Base-by-base conservation (phyloP, 2,329 filamentous ascomycete species). In the Botrytis fabae region DNA sequence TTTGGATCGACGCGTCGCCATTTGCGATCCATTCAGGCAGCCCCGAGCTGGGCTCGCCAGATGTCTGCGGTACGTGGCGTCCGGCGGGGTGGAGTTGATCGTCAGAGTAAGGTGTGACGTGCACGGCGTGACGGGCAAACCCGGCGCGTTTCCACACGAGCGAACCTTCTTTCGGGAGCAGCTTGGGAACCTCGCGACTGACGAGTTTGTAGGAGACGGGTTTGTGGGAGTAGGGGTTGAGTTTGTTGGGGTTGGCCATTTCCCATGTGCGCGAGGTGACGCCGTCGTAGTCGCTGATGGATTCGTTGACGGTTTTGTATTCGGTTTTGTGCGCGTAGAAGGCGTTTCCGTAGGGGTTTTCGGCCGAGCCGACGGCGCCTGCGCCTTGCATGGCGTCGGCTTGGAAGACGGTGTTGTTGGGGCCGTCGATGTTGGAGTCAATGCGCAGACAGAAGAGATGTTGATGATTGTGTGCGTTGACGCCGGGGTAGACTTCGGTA, bases 401-500 rank as follows among this genome's bases (percentile, higher is more conserved):
- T 83, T 95, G 89, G 85, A 94, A 95, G 74, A 97, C 86, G 0
- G 94, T 95, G 82, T 98, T 98, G 75, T 91, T 87, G 1, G 91
- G 89, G 0, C 95, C 95, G 80, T 97, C 95, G 72, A 98, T 88
- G 80, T 95, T 96, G 46, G 94, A 89, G 81, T 98, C 93, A 61
- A 97, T 85, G 60, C 95, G 93, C 61, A 98, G 85, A 80, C 94
- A 97, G 88, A 98, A 98, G 46, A 98, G 87, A 82, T 98, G 95
- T 83, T 98, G 94, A 82, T 98, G 95, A 84, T 97, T 97, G 84
- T 97, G 95, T 0, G 95, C 95, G 79, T 97, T 97, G 80, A 97
- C 94, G 59, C 93, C 86, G 0, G 93, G 93, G 80, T 95, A 96
- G 14, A 98, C 95, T 82, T 97, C 91, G 0, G 94, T 97, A 73